Evolutionary conservation across 1,139 yeast genomes (phyloP), one percentile per base, ranked within the genome.

Genomic region (Oligophagozyma castellii): DNA sequence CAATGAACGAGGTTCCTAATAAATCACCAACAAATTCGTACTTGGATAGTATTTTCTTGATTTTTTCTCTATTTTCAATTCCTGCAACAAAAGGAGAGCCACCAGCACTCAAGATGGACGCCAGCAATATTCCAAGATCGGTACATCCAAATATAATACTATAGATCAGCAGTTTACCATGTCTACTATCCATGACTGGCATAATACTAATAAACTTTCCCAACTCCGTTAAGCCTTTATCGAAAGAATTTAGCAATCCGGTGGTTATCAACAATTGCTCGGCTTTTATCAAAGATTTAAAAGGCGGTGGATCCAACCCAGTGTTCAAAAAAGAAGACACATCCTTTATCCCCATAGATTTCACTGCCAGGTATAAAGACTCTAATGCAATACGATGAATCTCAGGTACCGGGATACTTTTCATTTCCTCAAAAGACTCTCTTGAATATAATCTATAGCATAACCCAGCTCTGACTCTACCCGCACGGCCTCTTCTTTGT

Each of bases 401-500:
- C 49, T 89, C 98, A 0, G 98, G 96, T 12, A 78, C 63, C 1
- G 95, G 94, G 38, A 77, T 75, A 1, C 64, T 58, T 7, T 66
- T 56, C 92, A 84, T 78, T 4, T 55, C 46, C 1, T 55, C 52
- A 40, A 72, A 74, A 0, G 79, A 67, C 2, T 67, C 69, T 31
- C 59, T 56, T 0, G 95, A 76, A 52, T 71, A 89, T 27, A 89
- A 52, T 46, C 80, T 86, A 55, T 73, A 89, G 38, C 95, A 84
- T 8, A 61, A 61, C 35, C 98, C 98, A 18, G 63, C 64, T 16
- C 75, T 68, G 11, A 86, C 84, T 67, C 98, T 89, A 38, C 98
- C 98, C n/a, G 96, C 92, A 62, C 98, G 80, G 50, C 98, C 98
- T 49, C 95, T 65, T 56, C 98, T 68, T 54, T 89, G 98, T 24